These are phyloP conservation scores for Biscogniauxia marginata DNA, from an alignment of 2,329 filamentous ascomycete genomes.

Conservation along the genomic window DNA sequence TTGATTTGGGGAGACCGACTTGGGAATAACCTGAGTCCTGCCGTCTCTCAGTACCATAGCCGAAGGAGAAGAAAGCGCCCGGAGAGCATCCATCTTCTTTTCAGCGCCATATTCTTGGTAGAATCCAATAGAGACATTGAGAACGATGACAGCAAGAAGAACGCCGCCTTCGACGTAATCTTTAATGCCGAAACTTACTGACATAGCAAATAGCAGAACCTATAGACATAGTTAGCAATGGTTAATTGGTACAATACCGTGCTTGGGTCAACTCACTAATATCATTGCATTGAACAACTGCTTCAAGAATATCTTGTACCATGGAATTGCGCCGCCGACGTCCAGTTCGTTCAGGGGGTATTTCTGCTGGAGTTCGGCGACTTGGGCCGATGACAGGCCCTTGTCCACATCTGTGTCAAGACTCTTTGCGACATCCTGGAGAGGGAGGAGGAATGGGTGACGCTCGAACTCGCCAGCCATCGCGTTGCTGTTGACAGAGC, in stretches of 20 bases:
- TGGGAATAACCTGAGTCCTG: constrained; percentile 55
- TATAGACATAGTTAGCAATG: constrained; percentile 52
- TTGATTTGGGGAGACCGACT: constrained; percentile 42
- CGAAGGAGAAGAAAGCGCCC: constrained; percentile 61
- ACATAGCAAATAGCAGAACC: constrained; percentile 78
- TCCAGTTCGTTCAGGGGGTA: constrained; percentile 71
- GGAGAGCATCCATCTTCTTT: constrained; percentile 64
- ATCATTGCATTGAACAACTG: constrained; percentile 80
- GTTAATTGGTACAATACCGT: neutral
- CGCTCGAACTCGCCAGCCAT: constrained; percentile 50
- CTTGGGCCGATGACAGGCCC: constrained; percentile 62
- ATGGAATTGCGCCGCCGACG: constrained; percentile 63
- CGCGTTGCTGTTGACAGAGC: constrained; percentile 19
- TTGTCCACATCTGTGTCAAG: constrained; percentile 64
- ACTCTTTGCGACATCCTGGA: constrained; percentile 60
- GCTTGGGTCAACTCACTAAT: constrained; percentile 46
- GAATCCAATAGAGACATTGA: constrained; percentile 69
- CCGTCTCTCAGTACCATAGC: constrained; percentile 62
- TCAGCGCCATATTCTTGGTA: constrained; percentile 64
- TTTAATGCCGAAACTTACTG: constrained; percentile 63
- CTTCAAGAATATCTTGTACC: constrained; percentile 70
- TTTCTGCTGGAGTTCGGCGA: constrained; percentile 54
- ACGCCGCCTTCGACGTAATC: constrained; percentile 69
- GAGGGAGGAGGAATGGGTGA: constrained; percentile 61
- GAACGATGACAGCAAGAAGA: constrained; percentile 63